Base-by-base conservation (phyloP, 2,329 filamentous ascomycete species). In the Nemania sp. region DNA sequence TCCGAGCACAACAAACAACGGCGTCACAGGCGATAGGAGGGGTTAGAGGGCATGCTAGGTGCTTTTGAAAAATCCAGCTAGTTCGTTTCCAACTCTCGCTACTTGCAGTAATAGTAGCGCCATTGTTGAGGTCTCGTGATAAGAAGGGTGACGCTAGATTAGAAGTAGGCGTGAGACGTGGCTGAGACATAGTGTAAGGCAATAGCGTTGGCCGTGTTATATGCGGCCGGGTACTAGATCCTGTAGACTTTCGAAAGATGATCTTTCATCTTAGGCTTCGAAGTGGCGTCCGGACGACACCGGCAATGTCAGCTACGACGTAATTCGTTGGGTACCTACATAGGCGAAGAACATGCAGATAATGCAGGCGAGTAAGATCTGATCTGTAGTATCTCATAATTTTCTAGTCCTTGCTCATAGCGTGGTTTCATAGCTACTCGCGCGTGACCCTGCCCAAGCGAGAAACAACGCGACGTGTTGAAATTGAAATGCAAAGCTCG, bases 271-370 rank as follows among this genome's bases (percentile, higher is more conserved):
- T 90, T 1, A 93, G 93, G 0, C 97, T 0, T 91, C 97, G 79
- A 85, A 87, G 29, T 97, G 93, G 93, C 66, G 73, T 11, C 83
- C 76, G 1, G 82, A 76, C 10, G 74, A 80, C 8, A 80, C 74
- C 0, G 73, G 80, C 1, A 81, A 75, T n/a, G 74, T 79, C 8
- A 78, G 80, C 56, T 98, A 98, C 79, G 91, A 94, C 77, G 79
- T 97, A 53, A 89, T 98, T 68, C 97, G 93, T 95, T 7, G 92
- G 93, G 26, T 91, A 98, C 78, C 82, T 97, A 98, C 78, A 82
- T 97, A n/a, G n/a, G n/a, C n/a, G 62, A 93, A 88, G 0, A 93
- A 97, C 77, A 80, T 80, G 7, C 89, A 97, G 77, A 77, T 98
- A 3, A 83, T 92, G 0, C 82, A 81, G 38, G 62, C 66, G 20